Evolutionary conservation across 2,329 filamentous ascomycete genomes (phyloP).

Genomic region (Boeremia exigua): DNA sequence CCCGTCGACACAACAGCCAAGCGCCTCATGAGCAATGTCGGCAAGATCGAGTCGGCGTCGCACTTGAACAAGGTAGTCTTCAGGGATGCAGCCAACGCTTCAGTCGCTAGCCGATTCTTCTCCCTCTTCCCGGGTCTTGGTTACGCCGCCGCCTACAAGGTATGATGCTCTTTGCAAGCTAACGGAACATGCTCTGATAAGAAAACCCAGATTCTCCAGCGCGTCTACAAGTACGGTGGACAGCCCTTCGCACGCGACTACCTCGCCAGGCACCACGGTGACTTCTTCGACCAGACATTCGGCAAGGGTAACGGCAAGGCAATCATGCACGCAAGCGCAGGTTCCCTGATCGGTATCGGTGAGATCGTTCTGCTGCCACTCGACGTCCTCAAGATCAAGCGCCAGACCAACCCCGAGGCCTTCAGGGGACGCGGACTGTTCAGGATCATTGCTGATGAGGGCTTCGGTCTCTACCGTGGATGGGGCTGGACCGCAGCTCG

Average conservation of each 20-base stretch:
- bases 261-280: constrained; percentile 78
- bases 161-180: constrained; percentile 40
- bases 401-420: constrained; percentile 97
- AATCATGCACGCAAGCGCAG: constrained; percentile 95
- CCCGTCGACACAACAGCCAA: constrained; percentile 95
- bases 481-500: constrained; percentile 98
- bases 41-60: constrained; percentile 65
- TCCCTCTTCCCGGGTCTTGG: constrained; percentile 96
- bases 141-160: constrained; percentile 97
- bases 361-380: constrained; percentile 95
- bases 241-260: constrained; percentile 95
- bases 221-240: constrained; percentile 98
- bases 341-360: constrained; percentile 93
- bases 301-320: constrained; percentile 98
- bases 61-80: constrained; percentile 93
- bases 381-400: constrained; percentile 98
- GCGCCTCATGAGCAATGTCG: constrained; percentile 98
- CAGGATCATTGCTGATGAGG: constrained; percentile 89
- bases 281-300: constrained; percentile 85
- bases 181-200: constrained; percentile 18
- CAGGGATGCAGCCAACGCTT: constrained; percentile 80
- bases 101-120: constrained; percentile 79
- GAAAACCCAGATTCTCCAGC: constrained; percentile 74
- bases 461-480: constrained; percentile 92
- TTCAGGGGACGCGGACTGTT: constrained; percentile 93